Evolutionary conservation across 352 stramenopile species (phyloP).

Genomic region (Phytophthora sansomeana): DNA sequence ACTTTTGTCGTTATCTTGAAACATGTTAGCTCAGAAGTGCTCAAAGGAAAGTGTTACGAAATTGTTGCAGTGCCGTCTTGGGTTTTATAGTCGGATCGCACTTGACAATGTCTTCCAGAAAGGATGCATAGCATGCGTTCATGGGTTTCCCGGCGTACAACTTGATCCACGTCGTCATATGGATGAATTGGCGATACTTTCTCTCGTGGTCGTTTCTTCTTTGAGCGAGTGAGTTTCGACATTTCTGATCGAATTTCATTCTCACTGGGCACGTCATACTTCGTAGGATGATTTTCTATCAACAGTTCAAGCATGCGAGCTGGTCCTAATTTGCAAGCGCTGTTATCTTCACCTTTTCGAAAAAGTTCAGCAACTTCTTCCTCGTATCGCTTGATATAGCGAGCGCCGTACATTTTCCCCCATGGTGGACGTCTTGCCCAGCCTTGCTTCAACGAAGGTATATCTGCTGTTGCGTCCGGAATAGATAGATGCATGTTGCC

Average conservation of each 20-base stretch:
- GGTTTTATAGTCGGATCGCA: conserved; percentile 1
- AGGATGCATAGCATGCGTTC: conserved; percentile 10
- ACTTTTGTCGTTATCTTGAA: conserved; percentile 7
- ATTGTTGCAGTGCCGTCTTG: not conserved
- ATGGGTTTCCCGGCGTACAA: not conserved
- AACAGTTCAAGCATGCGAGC: conserved; percentile 13
- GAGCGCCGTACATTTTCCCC: conserved; percentile 9
- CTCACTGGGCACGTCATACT: conserved; percentile 13
- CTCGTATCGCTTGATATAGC: conserved; percentile 14
- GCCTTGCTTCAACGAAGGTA: conserved; percentile 1
- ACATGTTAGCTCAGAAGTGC: not conserved
- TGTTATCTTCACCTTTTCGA: conserved; percentile 1
- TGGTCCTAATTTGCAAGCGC: conserved; percentile 14
- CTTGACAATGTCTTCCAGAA: conserved; percentile 4
- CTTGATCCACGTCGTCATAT: not conserved
- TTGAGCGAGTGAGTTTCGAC: conserved; percentile 12
- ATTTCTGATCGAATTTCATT: conserved; percentile 21
- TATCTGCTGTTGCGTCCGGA: not conserved
- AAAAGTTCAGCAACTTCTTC: conserved; percentile 9
- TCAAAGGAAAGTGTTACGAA: conserved; percentile 2
- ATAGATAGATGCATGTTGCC: not conserved
- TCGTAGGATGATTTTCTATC: conserved; percentile 5
- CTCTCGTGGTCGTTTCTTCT: conserved; percentile 5
- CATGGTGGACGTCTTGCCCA: conserved; percentile 9
- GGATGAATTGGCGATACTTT: not conserved